A percentile compares a stretch with the other conserved stretches of the same genome.
Evolutionary conservation across 495 filamentous ascomycete genomes (phyloP).

Genomic region (Aspergillus sclerotioniger): DNA sequence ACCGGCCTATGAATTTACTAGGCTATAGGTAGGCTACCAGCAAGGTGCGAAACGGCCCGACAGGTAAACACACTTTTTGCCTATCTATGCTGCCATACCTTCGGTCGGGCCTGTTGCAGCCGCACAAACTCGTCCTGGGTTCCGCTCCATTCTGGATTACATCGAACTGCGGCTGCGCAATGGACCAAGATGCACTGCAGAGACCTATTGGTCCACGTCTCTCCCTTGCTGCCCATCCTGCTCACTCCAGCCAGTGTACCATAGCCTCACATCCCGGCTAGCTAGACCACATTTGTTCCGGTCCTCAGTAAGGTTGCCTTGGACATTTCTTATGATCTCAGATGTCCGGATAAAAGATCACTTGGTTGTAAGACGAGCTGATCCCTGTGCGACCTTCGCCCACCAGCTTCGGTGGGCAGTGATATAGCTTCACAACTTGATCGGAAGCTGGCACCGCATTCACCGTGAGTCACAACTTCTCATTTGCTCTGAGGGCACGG

Average conservation of each 20-base stretch:
- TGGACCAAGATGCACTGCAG: background rate
- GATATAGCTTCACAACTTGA: background rate
- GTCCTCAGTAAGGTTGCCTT: background rate
- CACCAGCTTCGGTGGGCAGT: background rate
- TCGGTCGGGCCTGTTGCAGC: background rate
- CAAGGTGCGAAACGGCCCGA: background rate
- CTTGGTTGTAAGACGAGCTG: background rate
- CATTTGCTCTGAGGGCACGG: background rate
- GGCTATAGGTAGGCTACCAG: background rate
- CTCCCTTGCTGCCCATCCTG: constrained; percentile 8
- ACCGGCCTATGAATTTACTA: no score
- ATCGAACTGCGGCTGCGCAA: background rate
- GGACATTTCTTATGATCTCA: background rate
- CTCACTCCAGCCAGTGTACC: background rate
- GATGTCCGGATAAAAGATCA: background rate
- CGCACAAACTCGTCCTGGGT: constrained; percentile 8
- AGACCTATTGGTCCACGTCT: constrained; percentile 16
- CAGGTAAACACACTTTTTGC: background rate
- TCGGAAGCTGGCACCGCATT: background rate
- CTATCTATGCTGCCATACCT: background rate
- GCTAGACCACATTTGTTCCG: background rate
- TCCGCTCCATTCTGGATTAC: constrained; percentile 8
- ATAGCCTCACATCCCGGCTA: background rate
- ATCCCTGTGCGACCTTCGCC: background rate
- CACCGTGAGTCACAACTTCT: background rate